Base-by-base conservation (phyloP, 2,329 filamentous ascomycete species). In the Fonsecaea multimorphosa region DNA sequence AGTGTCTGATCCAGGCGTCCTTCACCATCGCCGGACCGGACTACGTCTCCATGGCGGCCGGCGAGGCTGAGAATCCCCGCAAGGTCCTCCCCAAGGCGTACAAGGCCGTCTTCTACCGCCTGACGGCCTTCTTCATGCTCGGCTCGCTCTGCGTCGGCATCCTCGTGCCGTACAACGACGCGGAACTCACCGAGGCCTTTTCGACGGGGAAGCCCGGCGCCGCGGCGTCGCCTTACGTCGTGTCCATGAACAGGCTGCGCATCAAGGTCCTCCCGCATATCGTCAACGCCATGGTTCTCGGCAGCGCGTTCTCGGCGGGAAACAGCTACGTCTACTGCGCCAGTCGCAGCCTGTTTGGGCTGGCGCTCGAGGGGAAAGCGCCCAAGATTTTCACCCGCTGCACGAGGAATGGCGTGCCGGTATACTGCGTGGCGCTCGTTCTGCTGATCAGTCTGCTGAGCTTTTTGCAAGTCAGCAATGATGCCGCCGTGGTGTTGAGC, bases 41-140 rank as follows among this genome's bases (percentile, higher is more conserved):
- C 72, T 89, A 89, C 76, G 86, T 91, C 68, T 78, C 81, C 5
- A 84, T 84, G 84, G 81, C 85, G 3, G 89, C 89, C 1, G 89
- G 88, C 19, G 90, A 92, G 75, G 85, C 89, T 0, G 85, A 90
- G 72, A 90, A 91, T 70, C 90, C 90, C 0, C 86, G 90, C 16
- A 79, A 78, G 19, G 85, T 89, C 22, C 86, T 95, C 76, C 91
- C 91, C 0, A 86, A 85, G 46, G 91, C 91, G 1, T 93, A 87
- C 77, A 92, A 92, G 66, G 87, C 89, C 56, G 90, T 93, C 1
- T 93, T 93, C 76, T 93, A 91, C 76, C 88, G 91, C 34, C 80
- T 94, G 34, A 89, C 89, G 0, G 80, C 85, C 1, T 93, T 94
- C 76, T 93, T 93, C 78, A 85, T 92, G 44, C 84, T 92, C 1